These are phyloP conservation scores for Pyricularia grisea DNA, from an alignment of 2,329 filamentous ascomycete species.

Conservation along the genomic window DNA sequence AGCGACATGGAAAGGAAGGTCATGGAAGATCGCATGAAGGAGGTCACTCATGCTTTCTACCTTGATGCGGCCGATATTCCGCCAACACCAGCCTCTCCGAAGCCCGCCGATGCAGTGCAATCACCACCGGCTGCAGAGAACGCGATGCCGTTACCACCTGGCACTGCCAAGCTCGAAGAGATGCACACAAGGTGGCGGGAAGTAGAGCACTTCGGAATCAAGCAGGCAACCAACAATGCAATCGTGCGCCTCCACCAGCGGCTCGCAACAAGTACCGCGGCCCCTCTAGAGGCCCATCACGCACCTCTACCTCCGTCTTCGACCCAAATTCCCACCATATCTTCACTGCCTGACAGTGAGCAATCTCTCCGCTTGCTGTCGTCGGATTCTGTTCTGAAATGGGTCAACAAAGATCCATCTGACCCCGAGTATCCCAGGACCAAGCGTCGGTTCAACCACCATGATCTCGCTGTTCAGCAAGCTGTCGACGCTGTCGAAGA, in stretches of 20 bases:
- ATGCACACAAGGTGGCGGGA: conserved; percentile 40
- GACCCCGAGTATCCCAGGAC: conserved; percentile 22
- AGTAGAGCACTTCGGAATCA: conserved; percentile 12
- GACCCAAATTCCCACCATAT: not conserved
- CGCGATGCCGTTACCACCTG: conserved; percentile 23
- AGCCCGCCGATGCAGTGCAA: conserved; percentile 10
- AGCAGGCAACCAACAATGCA: conserved; percentile 16
- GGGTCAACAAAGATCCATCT: conserved; percentile 29
- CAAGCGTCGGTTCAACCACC: conserved; percentile 26
- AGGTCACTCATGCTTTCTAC: conserved; percentile 51
- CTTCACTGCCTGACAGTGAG: conserved; percentile 26
- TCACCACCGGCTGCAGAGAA: conserved; percentile 20
- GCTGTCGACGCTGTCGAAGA: conserved; percentile 33
- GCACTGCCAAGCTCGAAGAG: conserved; percentile 34
- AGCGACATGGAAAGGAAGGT: conserved; percentile 44
- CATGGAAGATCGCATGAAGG: conserved; percentile 47
- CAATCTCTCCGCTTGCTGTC: conserved; percentile 32
- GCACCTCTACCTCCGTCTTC: conserved; percentile 2
- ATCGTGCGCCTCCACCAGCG: conserved; percentile 2
- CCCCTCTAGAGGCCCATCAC: not conserved
- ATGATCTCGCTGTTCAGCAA: conserved; percentile 30
- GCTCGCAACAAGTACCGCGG: not conserved
- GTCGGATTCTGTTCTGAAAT: conserved; percentile 33
- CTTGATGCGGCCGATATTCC: conserved; percentile 44
- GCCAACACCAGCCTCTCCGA: conserved; percentile 44